Percentiles rank a stretch among this genome's conserved stretches.
Evolutionary conservation across 306 rosid genomes (phyloP).

Genomic region (Lathyrus aphaca): DNA sequence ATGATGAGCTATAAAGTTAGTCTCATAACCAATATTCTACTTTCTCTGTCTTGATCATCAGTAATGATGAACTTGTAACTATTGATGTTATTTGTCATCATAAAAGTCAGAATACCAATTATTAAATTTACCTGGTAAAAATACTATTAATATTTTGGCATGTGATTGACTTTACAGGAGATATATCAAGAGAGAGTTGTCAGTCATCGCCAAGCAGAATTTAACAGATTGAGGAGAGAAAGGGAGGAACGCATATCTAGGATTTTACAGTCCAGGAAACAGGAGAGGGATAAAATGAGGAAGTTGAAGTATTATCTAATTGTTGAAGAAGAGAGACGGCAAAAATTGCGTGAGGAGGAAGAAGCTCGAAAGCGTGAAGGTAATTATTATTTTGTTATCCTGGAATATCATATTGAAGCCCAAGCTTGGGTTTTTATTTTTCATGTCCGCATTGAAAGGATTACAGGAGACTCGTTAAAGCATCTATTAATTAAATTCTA

Average conservation of each 20-base stretch:
- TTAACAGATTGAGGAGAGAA: slow-evolving; percentile 64
- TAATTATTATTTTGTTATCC: slow-evolving; percentile 32
- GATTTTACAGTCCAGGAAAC: slow-evolving; percentile 65
- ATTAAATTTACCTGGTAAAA: not conserved
- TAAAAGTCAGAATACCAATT: not conserved
- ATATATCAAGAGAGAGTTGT: slow-evolving; percentile 68
- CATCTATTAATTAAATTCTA: not conserved
- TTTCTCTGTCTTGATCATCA: not conserved
- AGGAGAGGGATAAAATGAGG: slow-evolving; percentile 71
- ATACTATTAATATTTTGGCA: not conserved
- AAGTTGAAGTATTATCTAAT: slow-evolving; percentile 75
- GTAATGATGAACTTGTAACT: not conserved
- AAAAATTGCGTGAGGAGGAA: slow-evolving; percentile 74
- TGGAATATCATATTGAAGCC: not conserved
- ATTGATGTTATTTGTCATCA: not conserved
- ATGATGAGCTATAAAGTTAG: slow-evolving; percentile 74
- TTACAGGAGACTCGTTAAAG: not conserved
- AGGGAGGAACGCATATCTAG: slow-evolving; percentile 70
- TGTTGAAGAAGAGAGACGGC: slow-evolving; percentile 77
- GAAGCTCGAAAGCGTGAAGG: slow-evolving; percentile 87
- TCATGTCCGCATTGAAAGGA: not conserved
- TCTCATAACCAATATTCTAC: slow-evolving; percentile 16
- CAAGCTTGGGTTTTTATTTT: not conserved
- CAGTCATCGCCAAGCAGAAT: slow-evolving; percentile 69
- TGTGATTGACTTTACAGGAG: slow-evolving; percentile 49